Evolutionary conservation across 805 yeast genomes (phyloP).

Genomic region (Tetrapisispora namnaoensis): DNA sequence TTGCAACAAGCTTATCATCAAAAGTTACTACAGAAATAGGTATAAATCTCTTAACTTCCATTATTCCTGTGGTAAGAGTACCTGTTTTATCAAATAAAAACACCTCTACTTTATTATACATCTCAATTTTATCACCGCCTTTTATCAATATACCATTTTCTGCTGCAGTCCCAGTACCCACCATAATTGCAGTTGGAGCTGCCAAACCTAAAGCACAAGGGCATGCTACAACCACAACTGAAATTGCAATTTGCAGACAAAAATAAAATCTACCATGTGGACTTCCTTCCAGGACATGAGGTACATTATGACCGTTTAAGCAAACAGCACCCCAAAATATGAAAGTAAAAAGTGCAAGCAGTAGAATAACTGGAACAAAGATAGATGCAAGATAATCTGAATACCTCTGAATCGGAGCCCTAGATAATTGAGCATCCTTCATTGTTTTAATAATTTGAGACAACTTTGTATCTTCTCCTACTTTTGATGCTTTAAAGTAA

Average conservation of each 20-base stretch:
- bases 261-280: slow-evolving; percentile 50
- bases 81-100: slow-evolving; percentile 94
- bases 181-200: slow-evolving; percentile 98
- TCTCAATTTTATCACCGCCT: slow-evolving; percentile 85
- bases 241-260: slow-evolving; percentile 71
- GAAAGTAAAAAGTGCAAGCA: slow-evolving; percentile 57
- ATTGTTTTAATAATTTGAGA: slow-evolving; percentile 81
- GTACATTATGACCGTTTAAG: slow-evolving; percentile 31
- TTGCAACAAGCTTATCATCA: slow-evolving; percentile 6
- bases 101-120: slow-evolving; percentile 50
- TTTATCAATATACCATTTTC: slow-evolving; percentile 79
- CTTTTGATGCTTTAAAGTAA: slow-evolving; percentile 53
- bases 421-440: slow-evolving; percentile 76
- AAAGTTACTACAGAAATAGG: neutral
- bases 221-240: slow-evolving; percentile 95
- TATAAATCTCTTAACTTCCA: slow-evolving; percentile 37
- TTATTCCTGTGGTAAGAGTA: slow-evolving; percentile 78
- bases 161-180: slow-evolving; percentile 96
- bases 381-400: slow-evolving; percentile 79
- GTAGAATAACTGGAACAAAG: slow-evolving; percentile 70
- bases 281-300: slow-evolving; percentile 36
- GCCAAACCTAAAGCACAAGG: slow-evolving; percentile 97
- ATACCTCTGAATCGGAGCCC: slow-evolving; percentile 83
- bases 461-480: slow-evolving; percentile 80
- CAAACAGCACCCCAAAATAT: slow-evolving; percentile 43